Evolutionary conservation across 306 rosid species (phyloP).

Genomic region (Vigna mungo): DNA sequence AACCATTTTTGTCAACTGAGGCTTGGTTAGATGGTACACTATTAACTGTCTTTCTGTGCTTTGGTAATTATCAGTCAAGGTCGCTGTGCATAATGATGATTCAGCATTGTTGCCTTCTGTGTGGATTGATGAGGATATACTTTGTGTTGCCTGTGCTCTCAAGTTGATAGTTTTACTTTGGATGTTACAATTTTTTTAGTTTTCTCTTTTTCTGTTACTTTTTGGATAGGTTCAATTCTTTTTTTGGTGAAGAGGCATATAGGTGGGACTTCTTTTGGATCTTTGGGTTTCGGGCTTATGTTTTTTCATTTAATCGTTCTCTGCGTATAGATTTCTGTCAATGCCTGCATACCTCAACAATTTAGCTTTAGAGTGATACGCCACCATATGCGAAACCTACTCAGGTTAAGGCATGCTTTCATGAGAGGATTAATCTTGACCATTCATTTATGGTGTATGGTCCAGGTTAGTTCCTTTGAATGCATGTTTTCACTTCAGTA

Average conservation of each 20-base stretch:
- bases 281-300: neutral
- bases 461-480: neutral
- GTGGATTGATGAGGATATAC: slow-evolving; percentile 6
- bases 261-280: neutral
- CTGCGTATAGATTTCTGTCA: neutral
- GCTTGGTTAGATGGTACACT: neutral
- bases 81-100: slow-evolving; percentile 27
- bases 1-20: slow-evolving; percentile 17
- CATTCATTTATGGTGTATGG: neutral
- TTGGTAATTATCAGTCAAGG: slow-evolving; percentile 23
- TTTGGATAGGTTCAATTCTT: neutral
- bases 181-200: neutral
- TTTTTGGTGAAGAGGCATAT: neutral
- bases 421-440: neutral
- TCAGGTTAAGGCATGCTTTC: neutral
- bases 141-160: slow-evolving; percentile 4
- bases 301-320: neutral
- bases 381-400: neutral
- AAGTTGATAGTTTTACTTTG: neutral
- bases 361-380: neutral
- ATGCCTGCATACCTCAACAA: neutral
- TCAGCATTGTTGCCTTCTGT: slow-evolving; percentile 13
- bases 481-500: neutral
- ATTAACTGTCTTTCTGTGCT: neutral
- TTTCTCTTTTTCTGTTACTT: too few species aligned